phyloP scores from a whole-genome alignment of 495 filamentous ascomycete species.

The Penicillium argentinense region DNA sequence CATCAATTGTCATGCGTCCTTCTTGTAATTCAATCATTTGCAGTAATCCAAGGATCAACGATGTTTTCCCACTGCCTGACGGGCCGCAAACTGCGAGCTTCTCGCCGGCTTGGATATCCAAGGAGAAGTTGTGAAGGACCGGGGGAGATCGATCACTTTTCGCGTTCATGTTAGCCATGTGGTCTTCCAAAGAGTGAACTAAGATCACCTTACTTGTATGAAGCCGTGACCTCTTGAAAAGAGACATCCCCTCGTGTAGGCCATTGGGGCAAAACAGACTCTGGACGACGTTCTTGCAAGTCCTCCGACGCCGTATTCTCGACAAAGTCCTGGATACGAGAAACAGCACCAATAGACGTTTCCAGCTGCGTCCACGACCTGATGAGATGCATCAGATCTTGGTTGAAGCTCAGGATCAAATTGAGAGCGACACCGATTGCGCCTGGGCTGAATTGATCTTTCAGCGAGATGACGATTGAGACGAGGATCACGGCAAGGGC shows the following conservation, averaged over 20 bases:
- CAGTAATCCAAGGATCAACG: slow-evolving; percentile 35
- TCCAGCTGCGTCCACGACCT: slow-evolving; percentile 51
- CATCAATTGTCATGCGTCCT: slow-evolving; percentile 35
- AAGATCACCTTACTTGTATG: slow-evolving; percentile 14
- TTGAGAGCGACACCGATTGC: slow-evolving; percentile 58
- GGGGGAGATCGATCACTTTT: not conserved
- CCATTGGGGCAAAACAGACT: slow-evolving; percentile 15
- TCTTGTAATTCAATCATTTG: slow-evolving; percentile 14
- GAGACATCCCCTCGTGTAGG: slow-evolving; percentile 26
- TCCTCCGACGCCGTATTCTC: not conserved
- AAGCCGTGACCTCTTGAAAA: slow-evolving; percentile 21
- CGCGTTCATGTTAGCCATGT: not conserved
- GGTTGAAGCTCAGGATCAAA: slow-evolving; percentile 52
- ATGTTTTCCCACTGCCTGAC: slow-evolving; percentile 40
- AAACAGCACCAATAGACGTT: slow-evolving; percentile 51
- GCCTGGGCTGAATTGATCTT: slow-evolving; percentile 1
- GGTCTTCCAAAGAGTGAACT: not conserved
- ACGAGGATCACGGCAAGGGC: slow-evolving; percentile 42
- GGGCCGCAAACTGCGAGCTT: slow-evolving; percentile 27
- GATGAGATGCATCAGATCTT: not conserved
- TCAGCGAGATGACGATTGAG: slow-evolving; percentile 35
- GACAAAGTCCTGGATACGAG: slow-evolving; percentile 38
- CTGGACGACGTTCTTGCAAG: not conserved
- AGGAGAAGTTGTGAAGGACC: slow-evolving; percentile 22
- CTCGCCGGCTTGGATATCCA: slow-evolving; percentile 24